phyloP scores from a whole-genome alignment of 192 early-diverging fungal genomes.

The Coemansia sp. region DNA sequence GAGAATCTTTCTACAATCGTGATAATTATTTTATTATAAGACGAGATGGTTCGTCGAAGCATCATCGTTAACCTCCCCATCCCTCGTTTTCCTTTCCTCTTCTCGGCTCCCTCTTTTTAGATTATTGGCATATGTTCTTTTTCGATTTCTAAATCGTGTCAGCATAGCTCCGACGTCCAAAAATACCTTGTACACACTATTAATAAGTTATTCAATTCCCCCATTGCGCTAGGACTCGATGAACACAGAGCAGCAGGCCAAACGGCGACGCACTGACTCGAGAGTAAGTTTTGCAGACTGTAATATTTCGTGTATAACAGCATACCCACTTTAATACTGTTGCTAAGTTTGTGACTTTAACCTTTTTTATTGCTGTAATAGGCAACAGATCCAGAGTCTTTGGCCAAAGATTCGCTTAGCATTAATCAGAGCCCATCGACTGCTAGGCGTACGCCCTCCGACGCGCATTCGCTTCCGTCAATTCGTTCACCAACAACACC shows the following conservation, averaged over 20 bases:
- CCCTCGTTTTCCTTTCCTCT: slow-evolving; percentile 17
- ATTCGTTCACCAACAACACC: slow-evolving; percentile 36
- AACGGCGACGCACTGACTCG: slow-evolving; percentile 51
- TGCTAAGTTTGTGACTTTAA: neutral
- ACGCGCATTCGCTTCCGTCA: slow-evolving; percentile 28
- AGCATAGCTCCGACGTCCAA: too few species aligned
- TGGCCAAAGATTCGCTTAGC: slow-evolving; percentile 26
- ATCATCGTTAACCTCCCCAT: slow-evolving; percentile 19
- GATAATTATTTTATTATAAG: slow-evolving; percentile 7
- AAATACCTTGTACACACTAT: slow-evolving; percentile 3
- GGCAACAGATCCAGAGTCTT: slow-evolving; percentile 42
- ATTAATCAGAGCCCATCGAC: slow-evolving; percentile 22
- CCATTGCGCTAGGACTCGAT: slow-evolving; percentile 30
- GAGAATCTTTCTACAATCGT: slow-evolving; percentile 16
- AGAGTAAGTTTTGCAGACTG: slow-evolving; percentile 22
- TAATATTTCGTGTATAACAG: neutral
- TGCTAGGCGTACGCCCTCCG: slow-evolving; percentile 23
- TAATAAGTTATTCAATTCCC: neutral
- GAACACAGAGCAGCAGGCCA: slow-evolving; percentile 45
- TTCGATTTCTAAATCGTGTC: neutral
- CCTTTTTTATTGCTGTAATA: slow-evolving; percentile 4
- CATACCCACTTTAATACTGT: neutral
- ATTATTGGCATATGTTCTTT: slow-evolving; percentile 5
- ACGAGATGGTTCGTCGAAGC: slow-evolving; percentile 19
- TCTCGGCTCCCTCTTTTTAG: slow-evolving; percentile 21